Evolutionary conservation across 2,329 filamentous ascomycete genomes (phyloP), one percentile per base, ranked within the genome.

Genomic region (Xylaria sp.): DNA sequence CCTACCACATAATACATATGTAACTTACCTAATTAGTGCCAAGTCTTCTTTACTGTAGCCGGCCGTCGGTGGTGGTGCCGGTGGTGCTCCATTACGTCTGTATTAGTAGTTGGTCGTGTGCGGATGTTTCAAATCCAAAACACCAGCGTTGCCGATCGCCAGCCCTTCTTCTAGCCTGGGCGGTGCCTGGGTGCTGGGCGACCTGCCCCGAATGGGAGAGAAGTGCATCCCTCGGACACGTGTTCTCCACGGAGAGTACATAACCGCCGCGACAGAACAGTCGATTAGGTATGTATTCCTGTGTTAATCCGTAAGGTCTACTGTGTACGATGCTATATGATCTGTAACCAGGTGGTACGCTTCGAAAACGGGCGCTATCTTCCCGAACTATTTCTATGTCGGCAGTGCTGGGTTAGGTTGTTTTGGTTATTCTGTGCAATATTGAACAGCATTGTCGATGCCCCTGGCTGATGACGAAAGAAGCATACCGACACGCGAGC

Each of bases 61-160:
- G 12, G 45, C 57, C 57, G 54, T 59, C 58, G 53, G 34, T 58
- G 66, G n/a, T 42, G 24, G 17, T 30, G 48, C 53, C 45, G 51
- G 51, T 56, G 17, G 17, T 27, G 24, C 24, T 27, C n/a, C n/a
- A 45, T 8, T 47, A 19, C 45, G 19, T 19, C 19, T 30, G 24
- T 17, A 21, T 27, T 14, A 17, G 48, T 51, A 30, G 24, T 17
- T 27, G 24, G 48, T 51, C 30, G 53, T 24, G n/a, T 34, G 8
- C 61, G 64, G n/a, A 42, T 66, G 64, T 69, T 69, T 69, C 67
- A 66, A 66, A 69, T 63, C 63, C 55, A 50, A 69, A 69, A 69
- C 67, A 63, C 59, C 67, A 64, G 59, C 55, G 63, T 32, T 11
- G 62, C 50, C 59, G 63, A 66, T 66, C 58, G 36, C 32, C 47